These are phyloP conservation scores for Phyllosticta citrichinensis DNA, from an alignment of 2,329 filamentous ascomycete genomes.

Conservation along the genomic window DNA sequence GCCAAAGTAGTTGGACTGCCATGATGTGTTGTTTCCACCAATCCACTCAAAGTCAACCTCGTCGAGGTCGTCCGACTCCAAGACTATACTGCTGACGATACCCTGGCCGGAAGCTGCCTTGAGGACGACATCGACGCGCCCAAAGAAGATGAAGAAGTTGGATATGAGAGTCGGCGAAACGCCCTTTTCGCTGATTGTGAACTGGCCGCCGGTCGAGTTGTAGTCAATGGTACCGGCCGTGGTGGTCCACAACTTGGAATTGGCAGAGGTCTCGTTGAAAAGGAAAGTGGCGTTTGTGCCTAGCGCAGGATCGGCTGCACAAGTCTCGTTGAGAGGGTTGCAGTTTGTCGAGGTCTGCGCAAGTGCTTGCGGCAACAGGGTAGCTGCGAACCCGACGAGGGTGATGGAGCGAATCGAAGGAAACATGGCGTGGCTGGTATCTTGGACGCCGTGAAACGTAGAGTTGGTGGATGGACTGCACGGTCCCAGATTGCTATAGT, in stretches of 20 bases:
- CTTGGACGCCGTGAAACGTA: not conserved
- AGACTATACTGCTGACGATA: conserved; percentile 40
- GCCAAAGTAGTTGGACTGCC: conserved; percentile 45
- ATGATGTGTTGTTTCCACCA: conserved; percentile 28
- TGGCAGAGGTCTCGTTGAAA: conserved; percentile 42
- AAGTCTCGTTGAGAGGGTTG: conserved; percentile 63
- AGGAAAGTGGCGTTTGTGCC: conserved; percentile 45
- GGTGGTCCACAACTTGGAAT: conserved; percentile 50
- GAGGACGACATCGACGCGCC: conserved; percentile 39
- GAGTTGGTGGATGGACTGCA: not conserved
- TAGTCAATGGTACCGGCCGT: conserved; percentile 57
- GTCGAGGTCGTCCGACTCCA: conserved; percentile 43
- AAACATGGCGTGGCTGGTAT: conserved; percentile 7
- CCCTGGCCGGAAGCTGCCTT: conserved; percentile 40
- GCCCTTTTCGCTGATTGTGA: conserved; percentile 59
- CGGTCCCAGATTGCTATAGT: not conserved
- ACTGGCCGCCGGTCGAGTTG: conserved; percentile 54
- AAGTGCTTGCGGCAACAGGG: conserved; percentile 34
- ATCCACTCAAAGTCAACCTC: conserved; percentile 45
- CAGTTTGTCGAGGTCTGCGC: conserved; percentile 73
- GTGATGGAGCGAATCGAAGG: conserved; percentile 16
- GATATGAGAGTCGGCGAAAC: conserved; percentile 70
- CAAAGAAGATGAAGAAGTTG: conserved; percentile 45
- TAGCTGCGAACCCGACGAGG: conserved; percentile 26
- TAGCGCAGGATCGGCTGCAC: conserved; percentile 62